A percentile compares a stretch with the other conserved stretches of the same genome.
These are phyloP conservation scores for Zanthoxylum bungeanum DNA, from an alignment of 345 rosid genomes.

Conservation along the genomic window DNA sequence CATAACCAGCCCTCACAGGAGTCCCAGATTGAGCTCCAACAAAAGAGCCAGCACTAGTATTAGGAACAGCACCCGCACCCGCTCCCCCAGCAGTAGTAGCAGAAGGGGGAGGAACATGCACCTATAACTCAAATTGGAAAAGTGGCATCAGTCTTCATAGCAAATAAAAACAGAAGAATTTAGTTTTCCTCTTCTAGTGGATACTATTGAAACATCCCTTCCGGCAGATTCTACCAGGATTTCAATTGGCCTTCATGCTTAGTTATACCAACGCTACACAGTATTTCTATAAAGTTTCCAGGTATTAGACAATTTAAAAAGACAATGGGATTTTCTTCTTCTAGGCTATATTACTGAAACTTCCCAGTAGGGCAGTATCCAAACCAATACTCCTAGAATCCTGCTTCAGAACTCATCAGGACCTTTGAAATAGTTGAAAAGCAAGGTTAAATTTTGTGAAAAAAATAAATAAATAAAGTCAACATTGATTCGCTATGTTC, in stretches of 20 bases:
- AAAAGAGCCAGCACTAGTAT: constrained; percentile 31
- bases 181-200: background rate
- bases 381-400: background rate
- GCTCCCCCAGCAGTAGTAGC: constrained; percentile 33
- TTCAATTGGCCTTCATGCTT: background rate
- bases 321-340: background rate
- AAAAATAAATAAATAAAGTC: too few relatives aligned
- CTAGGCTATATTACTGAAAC: background rate
- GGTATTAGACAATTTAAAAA: too few relatives aligned
- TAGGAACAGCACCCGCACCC: constrained; percentile 29
- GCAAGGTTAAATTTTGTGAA: background rate
- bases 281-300: background rate
- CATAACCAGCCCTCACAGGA: constrained; percentile 44
- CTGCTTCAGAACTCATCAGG: background rate
- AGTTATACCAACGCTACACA: background rate
- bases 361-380: too few relatives aligned
- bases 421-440: background rate
- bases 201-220: background rate
- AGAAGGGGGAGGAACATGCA: constrained; percentile 34
- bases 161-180: background rate
- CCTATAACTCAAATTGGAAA: constrained; percentile 33
- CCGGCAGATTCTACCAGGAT: background rate
- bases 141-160: constrained; percentile 11
- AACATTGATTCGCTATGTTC: too few relatives aligned
- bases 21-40: constrained; percentile 60